Evolutionary conservation across 805 yeast genomes (phyloP).

Genomic region (Maudiozyma turicensis): DNA sequence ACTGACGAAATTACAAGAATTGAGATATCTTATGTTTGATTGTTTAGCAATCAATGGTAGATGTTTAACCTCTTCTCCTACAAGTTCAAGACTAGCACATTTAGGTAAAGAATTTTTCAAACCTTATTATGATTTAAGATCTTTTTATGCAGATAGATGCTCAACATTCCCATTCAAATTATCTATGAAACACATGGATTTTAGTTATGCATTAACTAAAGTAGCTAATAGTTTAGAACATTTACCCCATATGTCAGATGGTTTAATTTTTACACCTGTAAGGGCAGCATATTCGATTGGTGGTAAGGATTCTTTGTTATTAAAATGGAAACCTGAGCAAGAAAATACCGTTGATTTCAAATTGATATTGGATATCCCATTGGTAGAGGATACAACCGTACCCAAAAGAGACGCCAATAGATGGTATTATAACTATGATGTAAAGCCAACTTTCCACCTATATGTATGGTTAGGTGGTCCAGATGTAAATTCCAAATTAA

Average conservation of each 20-base stretch:
- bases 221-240: slow-evolving; percentile 63
- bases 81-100: slow-evolving; percentile 80
- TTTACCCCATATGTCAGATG: slow-evolving; percentile 85
- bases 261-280: slow-evolving; percentile 86
- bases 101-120: slow-evolving; percentile 69
- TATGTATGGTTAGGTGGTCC: slow-evolving; percentile 69
- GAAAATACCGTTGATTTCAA: slow-evolving; percentile 91
- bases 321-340: slow-evolving; percentile 96
- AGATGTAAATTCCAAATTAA: slow-evolving; percentile 24
- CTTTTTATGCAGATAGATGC: slow-evolving; percentile 62
- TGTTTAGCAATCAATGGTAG: slow-evolving; percentile 77
- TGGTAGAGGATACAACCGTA: slow-evolving; percentile 26
- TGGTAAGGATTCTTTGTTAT: slow-evolving; percentile 64
- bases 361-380: slow-evolving; percentile 37
- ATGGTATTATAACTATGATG: slow-evolving; percentile 72
- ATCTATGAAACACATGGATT: slow-evolving; percentile 80
- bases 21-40: slow-evolving; percentile 83
- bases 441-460: slow-evolving; percentile 60
- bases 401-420: slow-evolving; percentile 54
- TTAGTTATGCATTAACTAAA: slow-evolving; percentile 65
- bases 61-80: slow-evolving; percentile 55
- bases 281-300: slow-evolving; percentile 81
- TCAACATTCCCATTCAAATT: slow-evolving; percentile 75
- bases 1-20: slow-evolving; percentile 46
- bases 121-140: slow-evolving; percentile 69